phyloP scores from a whole-genome alignment of 1,139 yeast genomes.

The Geotrichum candidum region DNA sequence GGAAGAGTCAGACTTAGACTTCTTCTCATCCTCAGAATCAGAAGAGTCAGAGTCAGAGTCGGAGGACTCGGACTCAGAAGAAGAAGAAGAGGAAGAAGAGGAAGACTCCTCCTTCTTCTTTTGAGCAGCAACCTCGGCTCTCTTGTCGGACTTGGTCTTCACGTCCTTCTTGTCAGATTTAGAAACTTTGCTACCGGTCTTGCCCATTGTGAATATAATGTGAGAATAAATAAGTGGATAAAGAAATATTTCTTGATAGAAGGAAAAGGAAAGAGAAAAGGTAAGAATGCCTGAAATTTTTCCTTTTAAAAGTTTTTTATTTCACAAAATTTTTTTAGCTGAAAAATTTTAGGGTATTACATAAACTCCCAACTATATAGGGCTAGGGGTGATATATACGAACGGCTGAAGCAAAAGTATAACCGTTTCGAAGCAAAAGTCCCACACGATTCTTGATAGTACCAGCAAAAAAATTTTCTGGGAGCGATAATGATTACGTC shows the following conservation, averaged over 20 bases:
- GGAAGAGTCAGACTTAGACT: not conserved
- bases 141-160: conserved; percentile 5
- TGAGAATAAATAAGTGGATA: not conserved
- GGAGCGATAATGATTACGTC: not conserved
- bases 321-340: not conserved
- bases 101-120: conserved; percentile 17
- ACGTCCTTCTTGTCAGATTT: conserved; percentile 7
- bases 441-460: not conserved
- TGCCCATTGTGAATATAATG: conserved; percentile 8
- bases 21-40: not conserved
- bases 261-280: not conserved
- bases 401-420: not conserved
- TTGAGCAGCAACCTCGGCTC: conserved; percentile 9
- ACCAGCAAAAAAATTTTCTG: not conserved
- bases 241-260: not conserved
- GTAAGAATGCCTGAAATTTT: not conserved
- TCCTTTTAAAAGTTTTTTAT: conserved; percentile 1
- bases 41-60: conserved; percentile 2
- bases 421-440: not conserved
- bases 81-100: conserved; percentile 3
- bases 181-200: conserved; percentile 7
- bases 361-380: not conserved
- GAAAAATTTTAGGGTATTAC: not conserved
- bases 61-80: conserved; percentile 3
- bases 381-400: not conserved